Evolutionary conservation across 257 asterid genomes (phyloP).

Genomic region (Cinchona pubescens): DNA sequence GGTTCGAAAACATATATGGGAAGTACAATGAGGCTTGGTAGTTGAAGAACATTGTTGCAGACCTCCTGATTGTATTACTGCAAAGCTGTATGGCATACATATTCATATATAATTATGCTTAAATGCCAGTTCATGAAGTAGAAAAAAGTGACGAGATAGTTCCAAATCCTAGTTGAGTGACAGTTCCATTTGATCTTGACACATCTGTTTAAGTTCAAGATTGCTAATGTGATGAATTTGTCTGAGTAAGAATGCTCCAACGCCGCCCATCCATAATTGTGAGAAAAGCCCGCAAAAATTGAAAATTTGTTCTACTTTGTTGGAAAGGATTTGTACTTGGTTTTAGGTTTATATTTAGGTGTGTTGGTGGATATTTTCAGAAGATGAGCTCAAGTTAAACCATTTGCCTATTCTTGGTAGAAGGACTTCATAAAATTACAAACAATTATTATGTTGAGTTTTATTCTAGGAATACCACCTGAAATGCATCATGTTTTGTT

Average conservation of each 20-base stretch:
- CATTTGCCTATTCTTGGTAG: neutral
- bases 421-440: neutral
- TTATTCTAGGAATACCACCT: neutral
- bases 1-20: constrained; percentile 97
- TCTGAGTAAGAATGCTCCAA: neutral
- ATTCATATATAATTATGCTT: neutral
- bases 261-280: neutral
- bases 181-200: neutral
- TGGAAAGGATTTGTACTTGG: neutral
- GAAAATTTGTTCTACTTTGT: neutral
- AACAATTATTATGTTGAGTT: neutral
- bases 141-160: neutral
- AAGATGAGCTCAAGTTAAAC: neutral
- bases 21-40: constrained; percentile 97
- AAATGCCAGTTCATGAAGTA: neutral
- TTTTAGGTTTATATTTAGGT: neutral
- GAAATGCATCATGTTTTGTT: neutral
- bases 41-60: constrained; percentile 81
- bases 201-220: neutral
- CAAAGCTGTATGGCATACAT: constrained; percentile 64
- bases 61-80: constrained; percentile 75
- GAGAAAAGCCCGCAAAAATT: neutral
- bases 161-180: neutral
- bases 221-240: neutral
- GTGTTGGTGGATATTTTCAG: neutral